These are phyloP conservation scores for Xylaria scruposa DNA, from an alignment of 495 filamentous ascomycete genomes.

Conservation along the genomic window DNA sequence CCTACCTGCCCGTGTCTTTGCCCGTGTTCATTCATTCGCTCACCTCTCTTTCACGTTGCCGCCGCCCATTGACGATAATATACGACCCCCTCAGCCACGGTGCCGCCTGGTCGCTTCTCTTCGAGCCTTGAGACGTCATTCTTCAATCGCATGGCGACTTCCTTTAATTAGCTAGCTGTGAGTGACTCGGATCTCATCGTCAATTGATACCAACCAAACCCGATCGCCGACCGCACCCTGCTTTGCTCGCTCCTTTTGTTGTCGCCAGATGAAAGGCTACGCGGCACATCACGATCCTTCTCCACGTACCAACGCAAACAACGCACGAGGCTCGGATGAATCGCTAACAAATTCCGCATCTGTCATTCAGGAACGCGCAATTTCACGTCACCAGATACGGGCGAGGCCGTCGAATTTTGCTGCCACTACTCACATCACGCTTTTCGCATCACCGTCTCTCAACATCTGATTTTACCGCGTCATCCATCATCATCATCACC, in stretches of 20 bases:
- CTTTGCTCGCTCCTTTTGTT: conserved; percentile 18
- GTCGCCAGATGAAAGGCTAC: conserved; percentile 16
- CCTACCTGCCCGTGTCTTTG: conserved; percentile 21
- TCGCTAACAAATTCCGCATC: conserved; percentile 12
- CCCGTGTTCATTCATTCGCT: conserved; percentile 37
- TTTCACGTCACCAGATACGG: conserved; percentile 13
- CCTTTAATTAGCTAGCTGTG: conserved; percentile 26
- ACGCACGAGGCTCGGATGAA: not conserved
- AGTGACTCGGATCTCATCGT: conserved; percentile 13
- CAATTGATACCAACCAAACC: conserved; percentile 16
- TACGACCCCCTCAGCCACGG: not conserved
- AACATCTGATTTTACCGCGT: conserved; percentile 18
- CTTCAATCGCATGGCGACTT: conserved; percentile 24
- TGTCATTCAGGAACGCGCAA: conserved; percentile 20
- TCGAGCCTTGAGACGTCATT: conserved; percentile 23
- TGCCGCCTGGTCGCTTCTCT: conserved; percentile 20
- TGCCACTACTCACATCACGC: conserved; percentile 3
- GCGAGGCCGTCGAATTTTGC: conserved; percentile 4
- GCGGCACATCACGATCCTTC: not conserved
- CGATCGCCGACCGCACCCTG: conserved; percentile 11
- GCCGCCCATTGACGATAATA: conserved; percentile 20
- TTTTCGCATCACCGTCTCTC: not conserved
- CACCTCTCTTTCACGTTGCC: conserved; percentile 27
- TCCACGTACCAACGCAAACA: conserved; percentile 2
- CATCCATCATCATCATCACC: conserved; percentile 36